Percentiles rank a stretch among this genome's conserved stretches.
Conservation (phyloP, 306 rosid species). For the Fagus sylvatica region DNA sequence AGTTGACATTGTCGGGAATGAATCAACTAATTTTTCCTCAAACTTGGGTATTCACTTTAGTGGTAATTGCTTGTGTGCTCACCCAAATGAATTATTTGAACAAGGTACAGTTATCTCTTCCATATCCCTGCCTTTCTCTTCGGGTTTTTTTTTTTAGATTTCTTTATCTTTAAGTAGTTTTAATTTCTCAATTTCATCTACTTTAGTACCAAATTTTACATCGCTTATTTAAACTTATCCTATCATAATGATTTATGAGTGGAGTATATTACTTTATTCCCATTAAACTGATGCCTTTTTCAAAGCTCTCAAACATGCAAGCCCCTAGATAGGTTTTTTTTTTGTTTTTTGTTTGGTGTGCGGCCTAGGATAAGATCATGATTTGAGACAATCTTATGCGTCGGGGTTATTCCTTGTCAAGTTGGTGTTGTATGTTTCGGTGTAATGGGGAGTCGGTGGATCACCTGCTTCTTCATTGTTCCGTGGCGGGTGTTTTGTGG, state of each 20-base stretch:
- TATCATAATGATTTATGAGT: neutral
- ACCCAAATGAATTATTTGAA: constrained; percentile 99
- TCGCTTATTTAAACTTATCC: neutral
- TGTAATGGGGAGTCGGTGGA: no score
- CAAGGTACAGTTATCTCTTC: constrained; percentile 51
- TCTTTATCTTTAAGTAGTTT: constrained; percentile 17
- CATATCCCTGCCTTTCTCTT: neutral
- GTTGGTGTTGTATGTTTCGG: no score
- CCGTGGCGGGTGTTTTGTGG: no score
- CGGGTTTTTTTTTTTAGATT: neutral
- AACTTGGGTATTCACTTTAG: constrained; percentile 85
- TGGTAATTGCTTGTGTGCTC: constrained; percentile 83
- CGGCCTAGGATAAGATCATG: no score
- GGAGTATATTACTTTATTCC: neutral
- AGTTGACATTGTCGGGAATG: constrained; percentile 89
- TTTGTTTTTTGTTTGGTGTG: no score
- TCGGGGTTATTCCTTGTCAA: no score
- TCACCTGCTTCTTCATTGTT: no score
- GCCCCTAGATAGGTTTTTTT: neutral
- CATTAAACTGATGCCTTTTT: neutral
- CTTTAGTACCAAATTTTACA: neutral
- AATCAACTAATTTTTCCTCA: constrained; percentile 93
- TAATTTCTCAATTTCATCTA: constrained; percentile 1
- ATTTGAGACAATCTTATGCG: no score
- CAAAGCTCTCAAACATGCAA: neutral